These are phyloP conservation scores for Ballota nigra DNA, from an alignment of 257 asterid species.

Conservation along the genomic window DNA sequence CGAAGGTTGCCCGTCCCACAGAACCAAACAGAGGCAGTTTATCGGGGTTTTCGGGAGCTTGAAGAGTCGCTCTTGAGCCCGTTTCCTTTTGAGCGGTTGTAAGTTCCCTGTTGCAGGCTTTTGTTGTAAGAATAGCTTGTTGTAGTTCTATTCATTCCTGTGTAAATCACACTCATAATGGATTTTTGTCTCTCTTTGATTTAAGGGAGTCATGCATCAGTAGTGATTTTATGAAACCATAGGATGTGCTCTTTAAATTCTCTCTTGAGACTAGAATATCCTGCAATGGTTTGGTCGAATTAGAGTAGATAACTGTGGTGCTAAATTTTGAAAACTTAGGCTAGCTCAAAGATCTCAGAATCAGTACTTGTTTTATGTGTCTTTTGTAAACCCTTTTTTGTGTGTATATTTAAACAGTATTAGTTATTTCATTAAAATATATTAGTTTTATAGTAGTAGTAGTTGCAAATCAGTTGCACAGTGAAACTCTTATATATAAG, in stretches of 20 bases:
- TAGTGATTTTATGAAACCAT: not conserved
- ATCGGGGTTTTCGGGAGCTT: conserved; percentile 77
- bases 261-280: no score
- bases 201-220: not conserved
- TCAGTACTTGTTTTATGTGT: no score
- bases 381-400: no score
- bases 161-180: conserved; percentile 29
- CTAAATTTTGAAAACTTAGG: no score
- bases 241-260: not conserved
- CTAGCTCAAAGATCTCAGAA: no score
- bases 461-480: no score
- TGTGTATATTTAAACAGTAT: no score
- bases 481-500: no score
- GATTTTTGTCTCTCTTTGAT: not conserved
- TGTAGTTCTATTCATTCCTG: conserved; percentile 8
- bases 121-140: conserved; percentile 25
- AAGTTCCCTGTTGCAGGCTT: conserved; percentile 20
- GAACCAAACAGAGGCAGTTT: conserved; percentile 76
- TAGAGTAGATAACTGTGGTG: no score
- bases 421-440: no score
- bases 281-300: no score
- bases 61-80: conserved; percentile 82
- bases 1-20: conserved; percentile 77
- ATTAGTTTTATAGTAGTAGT: no score
- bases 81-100: conserved; percentile 49